Percentiles rank a stretch among this genome's conserved stretches.
Conservation (phyloP, 2,329 filamentous ascomycete genomes). For the Nothophoma quercina region DNA sequence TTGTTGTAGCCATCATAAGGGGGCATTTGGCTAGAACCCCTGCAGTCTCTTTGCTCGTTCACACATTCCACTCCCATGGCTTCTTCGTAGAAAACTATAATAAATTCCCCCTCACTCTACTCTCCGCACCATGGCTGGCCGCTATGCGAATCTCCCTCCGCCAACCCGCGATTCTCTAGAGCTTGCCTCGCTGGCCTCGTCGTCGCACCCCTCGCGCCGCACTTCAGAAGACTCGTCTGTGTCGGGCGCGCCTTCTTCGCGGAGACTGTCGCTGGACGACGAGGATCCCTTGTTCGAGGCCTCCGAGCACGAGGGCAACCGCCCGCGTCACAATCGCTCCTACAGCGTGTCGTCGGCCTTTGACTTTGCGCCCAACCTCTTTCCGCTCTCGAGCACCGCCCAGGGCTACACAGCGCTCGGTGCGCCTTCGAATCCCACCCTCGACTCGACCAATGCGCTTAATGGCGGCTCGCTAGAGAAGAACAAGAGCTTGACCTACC, state of each 20-base stretch:
- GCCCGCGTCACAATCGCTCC: constrained; percentile 66
- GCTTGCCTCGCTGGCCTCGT: constrained; percentile 91
- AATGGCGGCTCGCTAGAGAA: constrained; percentile 88
- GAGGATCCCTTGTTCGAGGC: constrained; percentile 74
- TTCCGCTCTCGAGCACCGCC: constrained; percentile 85
- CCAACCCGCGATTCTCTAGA: constrained; percentile 88
- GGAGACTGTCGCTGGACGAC: constrained; percentile 85
- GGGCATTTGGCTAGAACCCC: background rate
- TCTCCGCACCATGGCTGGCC: constrained; percentile 46
- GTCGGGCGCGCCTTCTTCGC: constrained; percentile 91
- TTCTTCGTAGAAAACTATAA: constrained; percentile 10
- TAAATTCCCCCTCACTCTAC: background rate
- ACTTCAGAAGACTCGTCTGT: constrained; percentile 76
- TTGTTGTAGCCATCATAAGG: constrained; percentile 1
- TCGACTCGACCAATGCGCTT: constrained; percentile 64
- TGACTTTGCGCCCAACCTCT: constrained; percentile 92
- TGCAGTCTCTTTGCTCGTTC: background rate
- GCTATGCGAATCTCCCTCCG: constrained; percentile 45
- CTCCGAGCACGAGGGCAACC: constrained; percentile 57
- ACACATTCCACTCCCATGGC: constrained; percentile 35
- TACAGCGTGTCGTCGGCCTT: constrained; percentile 94
- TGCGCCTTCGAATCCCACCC: constrained; percentile 67
- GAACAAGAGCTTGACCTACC: constrained; percentile 92
- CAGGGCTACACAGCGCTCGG: constrained; percentile 84
- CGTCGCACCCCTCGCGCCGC: constrained; percentile 71